Percentiles rank a stretch among this genome's conserved stretches.
phyloP scores from a whole-genome alignment of 805 yeast genomes.

The Saitoella complicata region DNA sequence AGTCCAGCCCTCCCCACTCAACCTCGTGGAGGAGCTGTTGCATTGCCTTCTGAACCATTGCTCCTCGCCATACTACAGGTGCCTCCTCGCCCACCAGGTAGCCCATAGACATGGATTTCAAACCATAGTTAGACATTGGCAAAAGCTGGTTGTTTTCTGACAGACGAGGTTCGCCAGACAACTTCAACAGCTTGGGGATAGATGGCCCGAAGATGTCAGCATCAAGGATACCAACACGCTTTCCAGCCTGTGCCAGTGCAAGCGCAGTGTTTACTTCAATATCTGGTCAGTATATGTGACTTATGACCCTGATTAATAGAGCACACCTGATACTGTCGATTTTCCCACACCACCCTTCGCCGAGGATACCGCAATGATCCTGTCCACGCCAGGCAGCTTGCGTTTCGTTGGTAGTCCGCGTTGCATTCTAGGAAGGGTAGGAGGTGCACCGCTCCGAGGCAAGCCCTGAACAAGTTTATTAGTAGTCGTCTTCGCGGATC shows the following conservation, averaged over 20 bases:
- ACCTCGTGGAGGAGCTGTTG: slow-evolving; percentile 76
- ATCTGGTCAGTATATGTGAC: not conserved
- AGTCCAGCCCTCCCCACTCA: slow-evolving; percentile 52
- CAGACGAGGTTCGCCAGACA: slow-evolving; percentile 43
- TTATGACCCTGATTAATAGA: not conserved
- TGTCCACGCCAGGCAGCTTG: slow-evolving; percentile 42
- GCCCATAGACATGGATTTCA: slow-evolving; percentile 83
- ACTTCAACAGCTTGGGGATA: slow-evolving; percentile 52
- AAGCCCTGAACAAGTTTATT: too few species aligned
- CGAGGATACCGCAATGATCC: slow-evolving; percentile 49
- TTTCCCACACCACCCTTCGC: slow-evolving; percentile 77
- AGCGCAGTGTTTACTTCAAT: slow-evolving; percentile 42
- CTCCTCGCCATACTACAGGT: slow-evolving; percentile 73
- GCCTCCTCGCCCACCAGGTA: slow-evolving; percentile 49
- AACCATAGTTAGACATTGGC: slow-evolving; percentile 58
- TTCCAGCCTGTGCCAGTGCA: slow-evolving; percentile 36
- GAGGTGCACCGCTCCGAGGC: slow-evolving; percentile 11
- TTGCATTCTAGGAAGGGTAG: slow-evolving; percentile 27
- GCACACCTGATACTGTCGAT: slow-evolving; percentile 40
- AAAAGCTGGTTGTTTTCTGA: slow-evolving; percentile 29
- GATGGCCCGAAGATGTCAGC: slow-evolving; percentile 80
- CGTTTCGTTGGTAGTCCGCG: slow-evolving; percentile 41
- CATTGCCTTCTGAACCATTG: slow-evolving; percentile 73
- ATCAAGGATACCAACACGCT: slow-evolving; percentile 54
- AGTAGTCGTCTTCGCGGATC: too few species aligned